These are phyloP conservation scores for Penicillium sp. DNA, from an alignment of 2,329 filamentous ascomycete genomes.

Conservation along the genomic window DNA sequence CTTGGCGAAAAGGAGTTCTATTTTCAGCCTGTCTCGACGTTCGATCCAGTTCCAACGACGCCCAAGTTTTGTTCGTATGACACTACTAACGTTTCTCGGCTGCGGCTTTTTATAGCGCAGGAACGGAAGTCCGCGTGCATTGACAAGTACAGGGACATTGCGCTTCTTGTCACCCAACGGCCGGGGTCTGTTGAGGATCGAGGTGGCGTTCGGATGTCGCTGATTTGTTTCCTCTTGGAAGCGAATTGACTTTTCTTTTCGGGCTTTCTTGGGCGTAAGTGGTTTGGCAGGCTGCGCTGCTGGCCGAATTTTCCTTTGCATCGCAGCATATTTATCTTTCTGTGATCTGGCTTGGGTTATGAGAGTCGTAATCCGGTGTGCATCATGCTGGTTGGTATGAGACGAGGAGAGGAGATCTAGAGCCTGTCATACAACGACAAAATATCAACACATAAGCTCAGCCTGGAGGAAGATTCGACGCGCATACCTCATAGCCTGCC, in stretches of 20 bases:
- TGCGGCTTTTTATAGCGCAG: slow-evolving; percentile 47
- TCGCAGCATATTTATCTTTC: slow-evolving; percentile 21
- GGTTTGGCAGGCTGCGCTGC: slow-evolving; percentile 20
- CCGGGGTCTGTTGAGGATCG: slow-evolving; percentile 39
- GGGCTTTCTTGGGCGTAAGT: slow-evolving; percentile 20
- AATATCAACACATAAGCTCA: not conserved
- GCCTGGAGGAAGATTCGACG: not conserved
- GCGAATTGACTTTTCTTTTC: slow-evolving; percentile 25
- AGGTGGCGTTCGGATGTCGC: slow-evolving; percentile 33
- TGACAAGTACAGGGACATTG: slow-evolving; percentile 41
- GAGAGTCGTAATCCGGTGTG: slow-evolving; percentile 26
- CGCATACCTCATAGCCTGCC: slow-evolving; percentile 43
- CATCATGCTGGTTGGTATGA: slow-evolving; percentile 26
- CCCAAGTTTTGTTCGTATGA: slow-evolving; percentile 37
- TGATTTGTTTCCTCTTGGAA: slow-evolving; percentile 29
- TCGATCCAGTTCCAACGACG: slow-evolving; percentile 36
- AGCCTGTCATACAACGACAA: slow-evolving; percentile 26
- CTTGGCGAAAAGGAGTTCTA: slow-evolving; percentile 33
- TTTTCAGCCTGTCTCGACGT: slow-evolving; percentile 32
- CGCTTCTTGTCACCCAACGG: slow-evolving; percentile 37
- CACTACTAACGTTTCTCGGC: slow-evolving; percentile 38
- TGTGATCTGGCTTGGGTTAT: slow-evolving; percentile 25
- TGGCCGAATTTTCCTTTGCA: slow-evolving; percentile 20
- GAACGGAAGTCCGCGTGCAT: slow-evolving; percentile 43
- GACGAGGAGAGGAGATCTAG: slow-evolving; percentile 39